These are phyloP conservation scores for Tetrapisispora iriomotensis DNA, from an alignment of 805 yeast species.

Conservation along the genomic window DNA sequence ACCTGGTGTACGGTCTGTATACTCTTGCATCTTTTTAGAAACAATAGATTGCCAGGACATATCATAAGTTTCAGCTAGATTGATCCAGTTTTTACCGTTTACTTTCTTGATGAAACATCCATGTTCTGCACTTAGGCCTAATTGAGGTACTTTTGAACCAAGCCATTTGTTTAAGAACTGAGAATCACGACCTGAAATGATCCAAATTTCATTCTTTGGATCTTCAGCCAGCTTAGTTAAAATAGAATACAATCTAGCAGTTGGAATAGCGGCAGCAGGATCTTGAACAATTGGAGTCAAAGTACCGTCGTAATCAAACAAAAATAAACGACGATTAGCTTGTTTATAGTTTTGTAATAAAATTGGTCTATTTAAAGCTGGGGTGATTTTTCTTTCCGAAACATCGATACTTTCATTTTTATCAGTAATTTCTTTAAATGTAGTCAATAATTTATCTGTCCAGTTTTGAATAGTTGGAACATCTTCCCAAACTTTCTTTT, in stretches of 20 bases:
- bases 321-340: conserved; percentile 62
- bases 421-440: conserved; percentile 33
- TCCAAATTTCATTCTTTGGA: conserved; percentile 82
- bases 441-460: conserved; percentile 54
- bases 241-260: conserved; percentile 54
- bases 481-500: conserved; percentile 46
- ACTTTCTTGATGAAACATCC: conserved; percentile 87
- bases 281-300: conserved; percentile 92
- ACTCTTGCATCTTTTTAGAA: conserved; percentile 57
- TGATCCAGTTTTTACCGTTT: conserved; percentile 63
- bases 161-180: conserved; percentile 80
- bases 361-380: conserved; percentile 67
- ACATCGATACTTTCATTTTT: conserved; percentile 34
- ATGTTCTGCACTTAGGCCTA: conserved; percentile 93
- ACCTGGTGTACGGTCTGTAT: conserved; percentile 87
- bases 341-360: conserved; percentile 48
- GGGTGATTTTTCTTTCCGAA: conserved; percentile 46
- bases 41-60: conserved; percentile 94
- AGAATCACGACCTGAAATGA: conserved; percentile 93
- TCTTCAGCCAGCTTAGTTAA: conserved; percentile 57
- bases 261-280: conserved; percentile 97
- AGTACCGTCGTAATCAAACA: conserved; percentile 97
- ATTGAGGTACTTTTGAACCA: conserved; percentile 48
- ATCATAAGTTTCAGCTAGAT: conserved; percentile 70
- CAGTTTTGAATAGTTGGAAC: conserved; percentile 76